Evolutionary conservation across 768 basidiomycete genomes (phyloP), one percentile per base, ranked within the genome.

Genomic region (Chalciporus chontae): DNA sequence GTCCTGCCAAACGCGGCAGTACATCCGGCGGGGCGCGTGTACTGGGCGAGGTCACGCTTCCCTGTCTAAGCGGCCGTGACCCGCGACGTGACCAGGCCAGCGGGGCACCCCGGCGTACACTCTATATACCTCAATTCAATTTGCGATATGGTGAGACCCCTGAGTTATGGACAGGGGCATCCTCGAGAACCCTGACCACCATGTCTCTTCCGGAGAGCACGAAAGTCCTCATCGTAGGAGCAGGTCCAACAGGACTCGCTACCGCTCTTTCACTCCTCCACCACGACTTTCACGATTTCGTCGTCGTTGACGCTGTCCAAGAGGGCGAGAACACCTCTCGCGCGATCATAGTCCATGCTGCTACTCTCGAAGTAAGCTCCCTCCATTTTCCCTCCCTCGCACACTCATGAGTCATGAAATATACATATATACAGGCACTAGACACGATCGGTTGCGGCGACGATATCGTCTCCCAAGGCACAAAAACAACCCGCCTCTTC

Each of bases 171-270:
- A 36, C n/a, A 36, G 34, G 34, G 34, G 34, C 31, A n/a, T 36
- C n/a, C 14, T n/a, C 34, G 13, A 31, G 9, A 11, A n/a, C 15
- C n/a, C 14, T n/a, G 2, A 6, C 4, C 34, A 36, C 34, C n/a
- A 36, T 36, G 34, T 36, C 34, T n/a, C 34, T n/a, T 15, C 72
- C 72, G 0, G 40, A 53, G 6, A 57, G 53, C 41, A 72, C 73
- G 4, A 70, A 70, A 26, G 60, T 78, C 41, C 70, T 78, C 43
- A 67, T 79, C 34, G 71, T 78, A n/a, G 77, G 76, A 19, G 74
- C 73, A 11, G 77, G 77, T 13, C 77, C 77, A 27, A 64, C 66
- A 0, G 77, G 77, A 9, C 70, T 79, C 40, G 64, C 74, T 5
- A 64, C 68, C 45, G 77, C 77, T 31, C 55, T 77, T n/a, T 70